Evolutionary conservation across 352 stramenopile species (phyloP).

Genomic region (Thraustochytrium striatum): DNA sequence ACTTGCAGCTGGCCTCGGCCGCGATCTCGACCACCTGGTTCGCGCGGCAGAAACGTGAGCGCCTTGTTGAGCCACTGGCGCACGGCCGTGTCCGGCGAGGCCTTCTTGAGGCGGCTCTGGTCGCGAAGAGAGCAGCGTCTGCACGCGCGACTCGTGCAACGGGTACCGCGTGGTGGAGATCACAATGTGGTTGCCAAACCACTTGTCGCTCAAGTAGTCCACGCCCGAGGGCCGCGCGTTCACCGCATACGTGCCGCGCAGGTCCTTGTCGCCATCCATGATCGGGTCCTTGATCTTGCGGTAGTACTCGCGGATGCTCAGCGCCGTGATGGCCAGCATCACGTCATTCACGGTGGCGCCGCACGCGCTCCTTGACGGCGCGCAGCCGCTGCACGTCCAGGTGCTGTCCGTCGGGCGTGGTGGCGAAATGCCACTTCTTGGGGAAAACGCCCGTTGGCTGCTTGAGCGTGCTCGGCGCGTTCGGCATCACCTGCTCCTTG

Average conservation of each 20-base stretch:
- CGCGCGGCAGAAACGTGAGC: neutral
- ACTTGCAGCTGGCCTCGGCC: neutral
- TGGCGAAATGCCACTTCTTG: neutral
- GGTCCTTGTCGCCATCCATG: neutral
- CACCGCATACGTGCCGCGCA: neutral
- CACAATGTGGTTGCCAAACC: conserved; percentile 9
- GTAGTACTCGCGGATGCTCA: conserved; percentile 1
- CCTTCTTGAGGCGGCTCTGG: neutral
- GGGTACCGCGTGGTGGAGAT: neutral
- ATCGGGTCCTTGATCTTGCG: neutral
- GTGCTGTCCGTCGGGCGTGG: neutral
- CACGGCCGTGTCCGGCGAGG: neutral
- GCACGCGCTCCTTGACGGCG: neutral
- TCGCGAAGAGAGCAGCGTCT: neutral
- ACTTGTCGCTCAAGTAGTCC: neutral
- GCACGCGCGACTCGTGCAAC: neutral
- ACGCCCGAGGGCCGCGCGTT: neutral
- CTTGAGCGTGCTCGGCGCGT: neutral
- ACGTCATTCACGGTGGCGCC: conserved; percentile 12
- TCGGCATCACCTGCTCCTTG: neutral
- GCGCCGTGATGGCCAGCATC: conserved; percentile 6
- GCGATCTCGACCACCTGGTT: neutral
- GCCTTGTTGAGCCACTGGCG: neutral
- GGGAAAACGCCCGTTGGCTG: neutral
- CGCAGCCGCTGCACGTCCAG: neutral